Evolutionary conservation across 2,329 filamentous ascomycete genomes (phyloP).

Genomic region (Calycina marina): DNA sequence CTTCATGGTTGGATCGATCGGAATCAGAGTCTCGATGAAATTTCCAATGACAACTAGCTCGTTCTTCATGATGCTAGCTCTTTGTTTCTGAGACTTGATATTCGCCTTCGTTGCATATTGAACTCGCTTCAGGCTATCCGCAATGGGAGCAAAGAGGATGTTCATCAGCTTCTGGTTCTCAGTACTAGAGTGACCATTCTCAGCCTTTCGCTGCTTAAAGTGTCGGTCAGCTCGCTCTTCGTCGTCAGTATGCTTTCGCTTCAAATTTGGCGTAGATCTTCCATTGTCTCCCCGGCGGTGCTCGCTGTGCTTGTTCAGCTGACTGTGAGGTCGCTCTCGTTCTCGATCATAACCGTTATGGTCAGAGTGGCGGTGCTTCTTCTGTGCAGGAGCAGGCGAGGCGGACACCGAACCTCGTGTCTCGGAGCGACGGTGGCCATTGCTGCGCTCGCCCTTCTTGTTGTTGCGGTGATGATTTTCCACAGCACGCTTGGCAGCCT

Average conservation of each 20-base stretch:
- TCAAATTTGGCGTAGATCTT: conserved; percentile 29
- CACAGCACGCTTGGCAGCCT: conserved; percentile 60
- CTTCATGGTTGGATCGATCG: conserved; percentile 16
- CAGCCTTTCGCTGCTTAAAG: conserved; percentile 37
- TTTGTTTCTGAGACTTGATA: conserved; percentile 45
- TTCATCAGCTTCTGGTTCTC: conserved; percentile 23
- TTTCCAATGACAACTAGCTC: conserved; percentile 48
- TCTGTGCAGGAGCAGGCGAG: conserved; percentile 49
- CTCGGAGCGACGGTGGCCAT: conserved; percentile 45
- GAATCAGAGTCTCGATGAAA: conserved; percentile 34
- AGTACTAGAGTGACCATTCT: conserved; percentile 27
- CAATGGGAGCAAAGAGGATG: conserved; percentile 39
- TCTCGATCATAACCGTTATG: conserved; percentile 33
- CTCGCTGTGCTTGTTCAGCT: conserved; percentile 27
- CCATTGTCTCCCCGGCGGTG: conserved; percentile 11
- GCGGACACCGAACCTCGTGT: conserved; percentile 47
- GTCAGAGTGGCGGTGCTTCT: conserved; percentile 27
- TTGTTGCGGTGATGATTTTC: conserved; percentile 94
- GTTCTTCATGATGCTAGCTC: conserved; percentile 44
- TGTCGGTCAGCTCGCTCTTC: conserved; percentile 34
- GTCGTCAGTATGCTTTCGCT: conserved; percentile 44
- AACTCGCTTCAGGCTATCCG: conserved; percentile 43
- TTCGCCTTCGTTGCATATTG: conserved; percentile 46
- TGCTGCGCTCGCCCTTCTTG: conserved; percentile 49
- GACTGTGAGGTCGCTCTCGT: conserved; percentile 30